Evolutionary conservation across 2,329 filamentous ascomycete genomes (phyloP).

Genomic region (Ophiostoma tasmaniense): DNA sequence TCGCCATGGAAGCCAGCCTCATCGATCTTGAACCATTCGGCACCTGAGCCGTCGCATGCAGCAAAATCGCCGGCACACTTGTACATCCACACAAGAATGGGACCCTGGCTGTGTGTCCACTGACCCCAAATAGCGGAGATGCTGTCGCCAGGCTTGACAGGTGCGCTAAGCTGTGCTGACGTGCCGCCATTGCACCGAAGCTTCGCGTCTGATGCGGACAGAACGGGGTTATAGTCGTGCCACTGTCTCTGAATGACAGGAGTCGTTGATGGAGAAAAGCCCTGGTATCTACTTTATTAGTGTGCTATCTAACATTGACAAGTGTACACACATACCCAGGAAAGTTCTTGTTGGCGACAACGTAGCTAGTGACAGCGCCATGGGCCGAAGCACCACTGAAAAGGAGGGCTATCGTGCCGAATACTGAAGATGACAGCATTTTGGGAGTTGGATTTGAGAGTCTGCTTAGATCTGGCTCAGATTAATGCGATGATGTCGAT

Average conservation of each 20-base stretch:
- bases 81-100: constrained; percentile 51
- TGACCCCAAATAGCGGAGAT: constrained; percentile 45
- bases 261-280: constrained; percentile 39
- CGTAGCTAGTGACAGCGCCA: constrained; percentile 28
- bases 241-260: constrained; percentile 51
- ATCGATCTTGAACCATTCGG: constrained; percentile 53
- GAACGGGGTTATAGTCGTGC: constrained; percentile 48
- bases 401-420: constrained; percentile 28
- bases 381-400: constrained; percentile 26
- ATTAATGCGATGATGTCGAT: background rate
- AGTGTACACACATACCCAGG: constrained; percentile 15
- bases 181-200: constrained; percentile 50
- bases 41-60: constrained; percentile 42
- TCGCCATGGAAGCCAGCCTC: constrained; percentile 34
- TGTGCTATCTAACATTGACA: background rate
- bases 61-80: constrained; percentile 42
- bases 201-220: constrained; percentile 38
- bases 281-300: constrained; percentile 29
- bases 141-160: constrained; percentile 38
- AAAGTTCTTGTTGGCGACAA: constrained; percentile 25
- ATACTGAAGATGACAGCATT: background rate
- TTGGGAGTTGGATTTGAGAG: background rate
- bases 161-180: constrained; percentile 36
- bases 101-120: constrained; percentile 51
- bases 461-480: background rate